A percentile compares a stretch with the other conserved stretches of the same genome.
These are phyloP conservation scores for Cryptosporidium meleagridis DNA, from an alignment of 169 alveolate species.

Conservation along the genomic window DNA sequence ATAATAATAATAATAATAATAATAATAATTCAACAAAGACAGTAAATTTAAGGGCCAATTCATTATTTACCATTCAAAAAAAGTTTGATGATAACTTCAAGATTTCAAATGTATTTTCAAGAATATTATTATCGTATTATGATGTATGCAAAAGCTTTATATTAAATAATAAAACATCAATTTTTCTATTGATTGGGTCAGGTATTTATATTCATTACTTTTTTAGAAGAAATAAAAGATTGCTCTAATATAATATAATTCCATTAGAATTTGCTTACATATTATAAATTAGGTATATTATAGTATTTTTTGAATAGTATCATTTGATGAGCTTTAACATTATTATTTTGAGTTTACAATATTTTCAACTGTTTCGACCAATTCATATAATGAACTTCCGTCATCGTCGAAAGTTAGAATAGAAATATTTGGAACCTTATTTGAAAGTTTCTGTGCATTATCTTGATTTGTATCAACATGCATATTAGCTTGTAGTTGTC, in stretches of 20 bases:
- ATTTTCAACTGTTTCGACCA: conserved; percentile 34
- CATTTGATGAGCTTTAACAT: not conserved
- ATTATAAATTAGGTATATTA: not conserved
- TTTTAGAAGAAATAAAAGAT: not conserved
- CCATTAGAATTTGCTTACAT: not conserved
- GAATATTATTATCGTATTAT: not conserved
- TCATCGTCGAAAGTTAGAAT: conserved; percentile 3
- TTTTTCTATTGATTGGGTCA: conserved; percentile 13
- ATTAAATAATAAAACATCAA: not conserved
- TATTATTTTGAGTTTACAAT: not conserved
- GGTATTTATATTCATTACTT: conserved; percentile 26
- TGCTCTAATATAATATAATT: not conserved
- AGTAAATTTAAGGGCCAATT: not conserved
- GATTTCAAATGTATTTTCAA: conserved; percentile 2
- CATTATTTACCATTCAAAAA: not conserved
- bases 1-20: not conserved
- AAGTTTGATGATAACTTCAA: not conserved
- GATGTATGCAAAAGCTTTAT: not conserved
- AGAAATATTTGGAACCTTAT: conserved; percentile 46
- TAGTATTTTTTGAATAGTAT: not conserved
- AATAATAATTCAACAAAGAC: not conserved
- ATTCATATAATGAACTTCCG: not conserved
- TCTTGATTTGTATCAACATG: conserved; percentile 43
- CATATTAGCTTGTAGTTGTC: conserved; percentile 67
- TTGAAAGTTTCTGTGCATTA: conserved; percentile 10